phyloP scores from a whole-genome alignment of 306 rosid species.

The Rosa persica region DNA sequence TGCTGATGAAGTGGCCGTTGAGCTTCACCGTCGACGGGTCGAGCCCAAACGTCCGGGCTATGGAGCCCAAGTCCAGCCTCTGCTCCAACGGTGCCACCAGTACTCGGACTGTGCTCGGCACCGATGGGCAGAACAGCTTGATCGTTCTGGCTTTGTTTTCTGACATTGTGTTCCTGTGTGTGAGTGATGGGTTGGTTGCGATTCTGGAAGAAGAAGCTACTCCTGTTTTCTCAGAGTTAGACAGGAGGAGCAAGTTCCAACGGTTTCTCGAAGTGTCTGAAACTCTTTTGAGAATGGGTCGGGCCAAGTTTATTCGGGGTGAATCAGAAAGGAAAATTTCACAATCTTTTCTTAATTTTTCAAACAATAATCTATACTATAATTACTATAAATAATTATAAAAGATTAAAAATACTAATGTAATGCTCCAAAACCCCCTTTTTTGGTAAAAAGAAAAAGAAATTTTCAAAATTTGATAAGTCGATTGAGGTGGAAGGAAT shows the following conservation, averaged over 20 bases:
- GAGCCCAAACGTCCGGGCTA: conserved; percentile 56
- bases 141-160: conserved; percentile 35
- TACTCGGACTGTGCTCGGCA: conserved; percentile 33
- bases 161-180: not conserved
- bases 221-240: not conserved
- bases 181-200: not conserved
- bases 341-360: no score
- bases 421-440: no score
- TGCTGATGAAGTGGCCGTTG: conserved; percentile 69
- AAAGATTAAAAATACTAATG: no score
- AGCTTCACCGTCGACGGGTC: conserved; percentile 69
- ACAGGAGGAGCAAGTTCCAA: conserved; percentile 27
- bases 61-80: conserved; percentile 66
- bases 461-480: no score
- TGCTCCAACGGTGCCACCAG: conserved; percentile 43
- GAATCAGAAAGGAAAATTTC: not conserved
- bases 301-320: not conserved
- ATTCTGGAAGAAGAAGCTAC: not conserved
- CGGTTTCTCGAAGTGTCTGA: conserved; percentile 39
- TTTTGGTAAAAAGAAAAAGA: no score
- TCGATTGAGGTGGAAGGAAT: no score
- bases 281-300: not conserved
- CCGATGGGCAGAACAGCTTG: conserved; percentile 56
- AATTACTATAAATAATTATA: no score
- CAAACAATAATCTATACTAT: no score